Conservation (phyloP, 1,284 basidiomycete genomes). For the Ceratobasidium sp. region DNA sequence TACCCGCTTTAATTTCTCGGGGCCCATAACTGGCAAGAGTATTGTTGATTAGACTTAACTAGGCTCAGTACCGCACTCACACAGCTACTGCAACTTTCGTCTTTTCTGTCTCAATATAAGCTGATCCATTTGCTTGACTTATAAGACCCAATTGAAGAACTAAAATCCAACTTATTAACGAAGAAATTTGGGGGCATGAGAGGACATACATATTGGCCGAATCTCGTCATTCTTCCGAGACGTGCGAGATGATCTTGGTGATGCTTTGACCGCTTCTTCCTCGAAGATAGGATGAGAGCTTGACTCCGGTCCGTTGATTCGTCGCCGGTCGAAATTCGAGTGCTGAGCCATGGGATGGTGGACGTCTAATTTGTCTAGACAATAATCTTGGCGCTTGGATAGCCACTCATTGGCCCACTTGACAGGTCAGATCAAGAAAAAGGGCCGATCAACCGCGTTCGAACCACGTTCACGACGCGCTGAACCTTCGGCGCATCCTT, state of each 20-base stretch:
- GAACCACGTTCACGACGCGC: constrained; percentile 23
- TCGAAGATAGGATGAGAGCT: constrained; percentile 77
- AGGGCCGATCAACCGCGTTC: constrained; percentile 25
- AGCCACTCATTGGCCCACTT: neutral
- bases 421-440: neutral
- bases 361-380: neutral
- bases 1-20: constrained; percentile 80
- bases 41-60: neutral
- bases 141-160: constrained; percentile 92
- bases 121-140: constrained; percentile 93
- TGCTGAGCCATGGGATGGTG: constrained; percentile 35
- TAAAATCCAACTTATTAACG: constrained; percentile 57
- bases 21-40: constrained; percentile 84
- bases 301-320: constrained; percentile 90
- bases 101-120: constrained; percentile 90
- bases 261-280: constrained; percentile 57
- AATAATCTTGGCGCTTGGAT: constrained; percentile 14
- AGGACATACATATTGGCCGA: constrained; percentile 83
- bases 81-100: constrained; percentile 97
- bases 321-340: constrained; percentile 79
- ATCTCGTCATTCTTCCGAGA: constrained; percentile 70
- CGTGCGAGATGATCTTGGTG: constrained; percentile 49
- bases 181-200: constrained; percentile 39
- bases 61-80: constrained; percentile 64
- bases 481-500: neutral